A percentile compares a stretch with the other conserved stretches of the same genome.
Conservation (phyloP, 2,329 filamentous ascomycete species). For the Pseudocercospora pini-densiflorae region DNA sequence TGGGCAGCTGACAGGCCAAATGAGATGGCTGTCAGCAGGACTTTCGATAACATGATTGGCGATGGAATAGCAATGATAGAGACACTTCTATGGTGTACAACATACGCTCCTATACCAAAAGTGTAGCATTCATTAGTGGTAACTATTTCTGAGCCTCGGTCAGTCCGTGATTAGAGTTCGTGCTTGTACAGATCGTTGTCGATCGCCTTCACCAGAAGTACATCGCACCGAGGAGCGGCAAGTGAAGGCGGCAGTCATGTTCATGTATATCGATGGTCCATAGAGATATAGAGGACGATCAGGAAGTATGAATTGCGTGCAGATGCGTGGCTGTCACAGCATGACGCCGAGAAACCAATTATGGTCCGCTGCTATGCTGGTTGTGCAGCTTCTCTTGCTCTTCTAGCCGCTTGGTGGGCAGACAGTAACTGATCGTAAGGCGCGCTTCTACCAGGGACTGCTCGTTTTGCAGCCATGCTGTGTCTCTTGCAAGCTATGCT, state of each 20-base stretch:
- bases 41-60: background rate
- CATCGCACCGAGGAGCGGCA: background rate
- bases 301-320: background rate
- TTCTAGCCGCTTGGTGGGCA: background rate
- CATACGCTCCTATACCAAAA: too few relatives aligned
- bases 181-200: background rate
- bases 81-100: too few relatives aligned
- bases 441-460: background rate
- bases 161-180: background rate
- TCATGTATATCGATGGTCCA: background rate
- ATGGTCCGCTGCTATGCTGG: too few relatives aligned
- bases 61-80: too few relatives aligned
- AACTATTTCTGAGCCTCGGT: background rate
- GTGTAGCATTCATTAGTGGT: too few relatives aligned
- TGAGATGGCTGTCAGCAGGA: background rate
- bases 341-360: too few relatives aligned
- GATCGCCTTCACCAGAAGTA: background rate
- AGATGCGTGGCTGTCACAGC: background rate
- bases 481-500: slow-evolving; percentile 10
- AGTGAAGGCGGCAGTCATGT: background rate
- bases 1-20: background rate
- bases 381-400: background rate
- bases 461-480: slow-evolving; percentile 8
- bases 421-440: slow-evolving; percentile 8
- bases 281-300: background rate